phyloP scores from a whole-genome alignment of 345 rosid species.

The Rubroshorea leprosula region DNA sequence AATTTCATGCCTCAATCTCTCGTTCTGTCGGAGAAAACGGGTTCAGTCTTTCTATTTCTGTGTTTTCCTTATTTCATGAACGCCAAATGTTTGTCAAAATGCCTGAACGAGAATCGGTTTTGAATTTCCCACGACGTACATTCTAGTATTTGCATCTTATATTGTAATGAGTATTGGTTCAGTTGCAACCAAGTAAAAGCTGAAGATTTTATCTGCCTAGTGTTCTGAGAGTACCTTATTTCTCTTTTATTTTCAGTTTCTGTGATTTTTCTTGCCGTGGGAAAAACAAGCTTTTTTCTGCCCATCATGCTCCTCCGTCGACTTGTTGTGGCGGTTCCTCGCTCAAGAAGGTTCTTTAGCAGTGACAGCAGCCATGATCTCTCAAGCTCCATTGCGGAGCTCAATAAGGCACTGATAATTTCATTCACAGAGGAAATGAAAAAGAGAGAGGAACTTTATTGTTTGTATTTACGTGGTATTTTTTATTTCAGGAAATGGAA shows the following conservation, averaged over 20 bases:
- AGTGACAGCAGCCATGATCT: constrained; percentile 25
- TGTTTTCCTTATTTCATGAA: neutral
- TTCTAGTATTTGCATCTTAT: neutral
- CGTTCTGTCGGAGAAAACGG: neutral
- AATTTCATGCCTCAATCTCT: neutral
- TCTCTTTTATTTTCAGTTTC: neutral
- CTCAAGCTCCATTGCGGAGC: constrained; percentile 30
- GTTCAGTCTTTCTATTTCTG: too few species aligned
- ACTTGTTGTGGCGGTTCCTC: constrained; percentile 22
- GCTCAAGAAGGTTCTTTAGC: constrained; percentile 30
- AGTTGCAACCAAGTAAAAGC: neutral
- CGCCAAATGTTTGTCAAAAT: constrained; percentile 21
- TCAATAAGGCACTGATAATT: constrained; percentile 41
- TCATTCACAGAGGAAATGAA: neutral
- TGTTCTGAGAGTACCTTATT: too few species aligned
- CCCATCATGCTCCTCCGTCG: constrained; percentile 46
- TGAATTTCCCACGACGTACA: neutral
- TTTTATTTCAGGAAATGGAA: constrained; percentile 69
- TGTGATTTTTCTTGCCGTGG: neutral
- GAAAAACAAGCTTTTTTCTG: neutral
- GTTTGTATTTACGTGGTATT: neutral
- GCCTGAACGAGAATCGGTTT: constrained; percentile 13
- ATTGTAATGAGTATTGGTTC: neutral
- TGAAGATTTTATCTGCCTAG: neutral
- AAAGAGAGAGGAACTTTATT: neutral